These are phyloP conservation scores for Rhodotorula glutinis DNA, from an alignment of 1,284 basidiomycete genomes.

Conservation along the genomic window DNA sequence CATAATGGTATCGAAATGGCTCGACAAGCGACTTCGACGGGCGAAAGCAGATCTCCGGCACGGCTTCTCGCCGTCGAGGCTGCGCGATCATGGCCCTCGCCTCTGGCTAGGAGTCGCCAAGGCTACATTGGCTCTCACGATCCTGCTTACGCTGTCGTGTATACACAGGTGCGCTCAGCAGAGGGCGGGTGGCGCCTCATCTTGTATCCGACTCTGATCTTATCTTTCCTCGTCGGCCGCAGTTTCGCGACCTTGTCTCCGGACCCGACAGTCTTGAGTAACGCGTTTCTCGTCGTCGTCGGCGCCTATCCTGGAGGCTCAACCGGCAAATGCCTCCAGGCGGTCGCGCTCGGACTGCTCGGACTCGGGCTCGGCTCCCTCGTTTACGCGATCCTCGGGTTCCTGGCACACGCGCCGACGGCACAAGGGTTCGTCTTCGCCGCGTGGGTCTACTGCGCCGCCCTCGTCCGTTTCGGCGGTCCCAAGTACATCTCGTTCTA, in stretches of 20 bases:
- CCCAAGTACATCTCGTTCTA: slow-evolving; percentile 27
- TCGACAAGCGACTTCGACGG: background rate
- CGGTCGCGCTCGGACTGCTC: slow-evolving; percentile 8
- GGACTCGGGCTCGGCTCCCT: slow-evolving; percentile 18
- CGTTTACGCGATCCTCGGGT: slow-evolving; percentile 24
- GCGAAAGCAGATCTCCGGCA: background rate
- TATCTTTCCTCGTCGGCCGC: background rate
- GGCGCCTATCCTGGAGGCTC: slow-evolving; percentile 25
- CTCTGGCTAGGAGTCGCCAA: background rate
- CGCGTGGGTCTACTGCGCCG: slow-evolving; percentile 26
- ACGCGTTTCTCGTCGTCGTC: slow-evolving; percentile 29
- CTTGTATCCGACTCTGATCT: background rate
- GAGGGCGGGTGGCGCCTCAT: background rate
- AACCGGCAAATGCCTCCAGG: slow-evolving; percentile 29
- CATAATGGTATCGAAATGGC: background rate
- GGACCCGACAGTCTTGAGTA: slow-evolving; percentile 15
- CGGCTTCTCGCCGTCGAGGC: background rate
- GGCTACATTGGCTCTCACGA: background rate
- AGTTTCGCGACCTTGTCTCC: slow-evolving; percentile 11
- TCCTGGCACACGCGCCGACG: slow-evolving; percentile 21
- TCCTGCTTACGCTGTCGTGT: background rate
- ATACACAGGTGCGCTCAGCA: background rate
- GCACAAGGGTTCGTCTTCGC: slow-evolving; percentile 37
- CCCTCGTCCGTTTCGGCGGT: slow-evolving; percentile 26
- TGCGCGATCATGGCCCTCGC: background rate